Conservation (phyloP, 768 basidiomycete genomes). For the Fomitopsis pulvina region DNA sequence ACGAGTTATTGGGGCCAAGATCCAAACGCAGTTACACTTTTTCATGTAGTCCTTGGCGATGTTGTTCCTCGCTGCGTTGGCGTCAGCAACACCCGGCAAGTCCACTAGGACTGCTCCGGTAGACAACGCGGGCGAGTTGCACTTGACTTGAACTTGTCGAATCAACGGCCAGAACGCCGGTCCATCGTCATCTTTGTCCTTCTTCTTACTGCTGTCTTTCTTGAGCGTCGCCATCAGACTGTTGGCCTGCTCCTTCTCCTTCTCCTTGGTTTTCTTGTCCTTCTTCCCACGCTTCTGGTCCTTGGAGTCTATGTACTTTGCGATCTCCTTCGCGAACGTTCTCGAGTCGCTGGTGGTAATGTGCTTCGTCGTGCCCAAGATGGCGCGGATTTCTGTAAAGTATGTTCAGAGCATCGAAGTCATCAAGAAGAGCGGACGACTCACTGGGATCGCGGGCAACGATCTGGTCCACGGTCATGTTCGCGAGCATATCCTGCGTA, state of each 20-base stretch:
- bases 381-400: conserved; percentile 30
- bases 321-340: conserved; percentile 46
- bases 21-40: conserved; percentile 57
- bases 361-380: conserved; percentile 48
- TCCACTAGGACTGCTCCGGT: conserved; percentile 62
- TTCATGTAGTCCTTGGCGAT: conserved; percentile 67
- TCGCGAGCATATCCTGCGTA: conserved; percentile 38
- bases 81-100: conserved; percentile 60
- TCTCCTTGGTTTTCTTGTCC: conserved; percentile 21
- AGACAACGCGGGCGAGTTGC: conserved; percentile 41
- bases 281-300: conserved; percentile 44
- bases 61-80: conserved; percentile 55
- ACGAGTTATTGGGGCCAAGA: conserved; percentile 56
- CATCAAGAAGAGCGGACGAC: background rate
- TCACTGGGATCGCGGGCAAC: conserved; percentile 40
- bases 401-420: conserved; percentile 2
- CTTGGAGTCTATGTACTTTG: conserved; percentile 61
- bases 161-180: conserved; percentile 60
- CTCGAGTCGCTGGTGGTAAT: conserved; percentile 46
- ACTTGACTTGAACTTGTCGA: conserved; percentile 54
- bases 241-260: conserved; percentile 25
- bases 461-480: conserved; percentile 46
- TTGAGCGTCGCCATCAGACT: conserved; percentile 11
- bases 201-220: conserved; percentile 21
- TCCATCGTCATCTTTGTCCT: conserved; percentile 23